phyloP scores from a whole-genome alignment of 306 rosid genomes.

The Arachis hypogaea region DNA sequence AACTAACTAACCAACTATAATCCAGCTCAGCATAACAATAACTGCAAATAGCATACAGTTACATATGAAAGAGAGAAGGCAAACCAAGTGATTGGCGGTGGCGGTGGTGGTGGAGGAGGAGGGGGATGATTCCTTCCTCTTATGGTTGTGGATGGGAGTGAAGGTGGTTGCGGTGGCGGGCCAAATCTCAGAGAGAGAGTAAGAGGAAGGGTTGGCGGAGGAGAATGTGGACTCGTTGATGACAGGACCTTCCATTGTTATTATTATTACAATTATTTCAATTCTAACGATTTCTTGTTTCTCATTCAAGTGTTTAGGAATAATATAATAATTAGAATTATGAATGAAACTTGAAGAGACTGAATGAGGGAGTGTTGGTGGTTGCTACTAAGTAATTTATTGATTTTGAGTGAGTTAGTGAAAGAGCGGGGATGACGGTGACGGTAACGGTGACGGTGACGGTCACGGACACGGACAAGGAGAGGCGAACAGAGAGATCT shows the following conservation, averaged over 20 bases:
- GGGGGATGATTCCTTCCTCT: slow-evolving; percentile 45
- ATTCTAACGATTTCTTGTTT: not conserved
- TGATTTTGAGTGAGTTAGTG: not conserved
- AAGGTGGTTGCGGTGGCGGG: slow-evolving; percentile 46
- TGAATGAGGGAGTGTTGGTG: not conserved
- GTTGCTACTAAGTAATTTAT: not conserved
- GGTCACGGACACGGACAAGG: not conserved
- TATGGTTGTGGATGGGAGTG: slow-evolving; percentile 53
- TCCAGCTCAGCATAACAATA: not conserved
- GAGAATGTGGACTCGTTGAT: slow-evolving; percentile 80
- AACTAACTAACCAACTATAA: not conserved
- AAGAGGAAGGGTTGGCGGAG: slow-evolving; percentile 68
- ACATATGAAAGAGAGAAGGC: slow-evolving; percentile 5
- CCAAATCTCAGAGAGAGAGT: slow-evolving; percentile 87
- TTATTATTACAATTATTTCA: not conserved
- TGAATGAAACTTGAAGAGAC: too few relatives aligned
- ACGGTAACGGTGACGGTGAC: not conserved
- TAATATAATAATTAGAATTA: too few relatives aligned
- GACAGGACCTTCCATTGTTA: slow-evolving; percentile 76
- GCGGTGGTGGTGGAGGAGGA: slow-evolving; percentile 63
- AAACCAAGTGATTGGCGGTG: slow-evolving; percentile 64
- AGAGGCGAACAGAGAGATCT: not conserved
- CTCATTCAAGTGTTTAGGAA: slow-evolving; percentile 17
- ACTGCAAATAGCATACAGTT: not conserved
- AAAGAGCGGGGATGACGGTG: not conserved